Percentiles rank a stretch among this genome's conserved stretches.
phyloP scores from a whole-genome alignment of 345 rosid species.

The Salix koriyanagi region DNA sequence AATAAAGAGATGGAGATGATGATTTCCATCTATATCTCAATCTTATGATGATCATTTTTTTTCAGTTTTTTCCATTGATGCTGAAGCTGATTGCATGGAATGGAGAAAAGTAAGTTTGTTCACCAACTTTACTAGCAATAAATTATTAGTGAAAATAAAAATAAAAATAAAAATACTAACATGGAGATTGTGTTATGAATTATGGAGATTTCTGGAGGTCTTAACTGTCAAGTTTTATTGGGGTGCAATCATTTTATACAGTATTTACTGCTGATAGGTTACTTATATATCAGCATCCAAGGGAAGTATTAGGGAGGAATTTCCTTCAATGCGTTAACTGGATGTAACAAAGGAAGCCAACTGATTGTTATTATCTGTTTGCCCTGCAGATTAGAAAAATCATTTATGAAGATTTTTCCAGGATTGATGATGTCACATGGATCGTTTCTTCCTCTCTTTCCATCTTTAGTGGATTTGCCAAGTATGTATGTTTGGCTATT shows the following conservation, averaged over 20 bases:
- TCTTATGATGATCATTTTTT: conserved; percentile 13
- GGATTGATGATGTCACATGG: conserved; percentile 78
- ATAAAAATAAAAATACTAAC: too few species aligned
- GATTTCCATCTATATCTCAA: background rate
- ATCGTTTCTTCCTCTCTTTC: conserved; percentile 88
- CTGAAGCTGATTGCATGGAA: conserved; percentile 93
- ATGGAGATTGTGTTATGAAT: background rate
- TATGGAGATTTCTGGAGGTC: background rate
- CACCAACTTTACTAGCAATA: background rate
- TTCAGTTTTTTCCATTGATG: conserved; percentile 91
- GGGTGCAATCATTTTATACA: background rate
- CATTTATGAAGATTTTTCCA: conserved; percentile 69
- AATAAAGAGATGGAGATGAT: background rate
- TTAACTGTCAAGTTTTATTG: background rate
- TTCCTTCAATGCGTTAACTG: background rate
- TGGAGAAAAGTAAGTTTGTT: conserved; percentile 71
- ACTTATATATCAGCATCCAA: background rate
- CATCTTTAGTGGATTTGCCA: conserved; percentile 85
- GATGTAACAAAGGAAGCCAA: background rate
- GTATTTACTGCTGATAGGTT: background rate
- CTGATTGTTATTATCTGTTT: conserved; percentile 14
- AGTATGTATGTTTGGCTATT: conserved; percentile 15
- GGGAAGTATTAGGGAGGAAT: background rate
- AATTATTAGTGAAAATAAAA: too few species aligned
- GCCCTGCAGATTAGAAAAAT: conserved; percentile 64